These are phyloP conservation scores for Boletus rex-veris DNA, from an alignment of 768 basidiomycete species.

Conservation along the genomic window DNA sequence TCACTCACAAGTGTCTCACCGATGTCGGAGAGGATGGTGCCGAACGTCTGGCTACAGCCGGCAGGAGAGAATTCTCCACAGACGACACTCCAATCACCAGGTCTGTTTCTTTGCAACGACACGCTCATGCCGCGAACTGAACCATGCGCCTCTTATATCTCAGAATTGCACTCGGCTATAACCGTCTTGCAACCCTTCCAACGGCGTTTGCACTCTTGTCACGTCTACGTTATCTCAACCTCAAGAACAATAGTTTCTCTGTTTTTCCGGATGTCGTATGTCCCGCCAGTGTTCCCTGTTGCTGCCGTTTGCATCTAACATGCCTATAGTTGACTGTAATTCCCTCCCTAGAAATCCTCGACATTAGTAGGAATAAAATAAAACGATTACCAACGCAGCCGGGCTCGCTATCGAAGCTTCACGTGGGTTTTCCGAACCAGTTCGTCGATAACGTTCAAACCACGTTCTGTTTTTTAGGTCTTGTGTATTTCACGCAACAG, in stretches of 20 bases:
- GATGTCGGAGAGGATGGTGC: constrained; percentile 75
- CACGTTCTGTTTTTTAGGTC: constrained; percentile 47
- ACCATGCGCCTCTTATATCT: not conserved
- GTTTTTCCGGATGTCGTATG: constrained; percentile 85
- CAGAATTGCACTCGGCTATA: constrained; percentile 86
- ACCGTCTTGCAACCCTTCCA: constrained; percentile 76
- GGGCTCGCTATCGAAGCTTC: constrained; percentile 72
- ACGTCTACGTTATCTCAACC: constrained; percentile 78
- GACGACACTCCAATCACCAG: constrained; percentile 57
- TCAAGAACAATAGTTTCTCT: constrained; percentile 79
- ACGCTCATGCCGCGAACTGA: constrained; percentile 5
- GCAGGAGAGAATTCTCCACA: constrained; percentile 43
- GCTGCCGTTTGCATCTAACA: constrained; percentile 8
- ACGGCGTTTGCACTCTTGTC: constrained; percentile 69
- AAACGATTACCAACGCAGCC: constrained; percentile 74
- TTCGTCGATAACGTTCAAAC: constrained; percentile 1
- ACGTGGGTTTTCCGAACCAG: constrained; percentile 41
- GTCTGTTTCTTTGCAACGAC: constrained; percentile 36
- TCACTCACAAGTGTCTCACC: constrained; percentile 74
- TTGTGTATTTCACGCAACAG: constrained; percentile 86
- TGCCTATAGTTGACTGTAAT: constrained; percentile 68
- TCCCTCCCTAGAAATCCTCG: constrained; percentile 87
- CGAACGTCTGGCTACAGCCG: constrained; percentile 65
- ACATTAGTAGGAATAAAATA: constrained; percentile 91
- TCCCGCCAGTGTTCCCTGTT: constrained; percentile 16